Conservation (phyloP, 2,329 filamentous ascomycete species). For the Clarireedia homoeocarpa region DNA sequence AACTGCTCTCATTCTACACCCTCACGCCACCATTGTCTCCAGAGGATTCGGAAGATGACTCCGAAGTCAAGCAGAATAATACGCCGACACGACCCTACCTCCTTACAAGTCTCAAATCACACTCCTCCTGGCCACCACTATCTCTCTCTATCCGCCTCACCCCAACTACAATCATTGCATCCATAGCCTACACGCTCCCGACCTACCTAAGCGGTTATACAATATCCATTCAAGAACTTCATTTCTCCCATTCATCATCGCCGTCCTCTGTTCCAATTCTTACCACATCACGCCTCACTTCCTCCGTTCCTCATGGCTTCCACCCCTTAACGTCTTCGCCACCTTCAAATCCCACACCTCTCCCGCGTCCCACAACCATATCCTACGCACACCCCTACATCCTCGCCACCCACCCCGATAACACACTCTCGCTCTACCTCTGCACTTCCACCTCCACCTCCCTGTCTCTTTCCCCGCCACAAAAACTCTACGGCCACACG, state of each 20-base stretch:
- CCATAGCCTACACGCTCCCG: constrained; percentile 78
- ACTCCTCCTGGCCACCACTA: constrained; percentile 69
- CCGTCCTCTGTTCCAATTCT: constrained; percentile 25
- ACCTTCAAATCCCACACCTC: background rate
- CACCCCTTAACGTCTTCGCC: constrained; percentile 30
- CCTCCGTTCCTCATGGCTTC: constrained; percentile 41
- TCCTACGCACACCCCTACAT: constrained; percentile 59
- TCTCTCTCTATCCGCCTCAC: constrained; percentile 74
- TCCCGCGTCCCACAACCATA: constrained; percentile 7
- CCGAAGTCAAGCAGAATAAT: background rate
- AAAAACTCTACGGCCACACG: constrained; percentile 64
- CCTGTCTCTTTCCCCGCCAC: constrained; percentile 51
- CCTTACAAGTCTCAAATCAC: constrained; percentile 71
- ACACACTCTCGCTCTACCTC: constrained; percentile 62
- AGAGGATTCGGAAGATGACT: background rate
- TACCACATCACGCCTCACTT: constrained; percentile 40
- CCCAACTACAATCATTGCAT: constrained; percentile 59
- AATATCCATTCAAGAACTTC: constrained; percentile 83
- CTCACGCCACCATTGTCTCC: background rate
- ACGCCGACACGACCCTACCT: constrained; percentile 34
- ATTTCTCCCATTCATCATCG: constrained; percentile 37
- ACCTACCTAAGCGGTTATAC: constrained; percentile 76
- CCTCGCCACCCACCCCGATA: constrained; percentile 60
- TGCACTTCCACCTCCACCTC: constrained; percentile 51
- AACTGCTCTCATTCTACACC: constrained; percentile 69